Conservation (phyloP, 2,329 filamentous ascomycete genomes). For the Fusarium nelsonii region DNA sequence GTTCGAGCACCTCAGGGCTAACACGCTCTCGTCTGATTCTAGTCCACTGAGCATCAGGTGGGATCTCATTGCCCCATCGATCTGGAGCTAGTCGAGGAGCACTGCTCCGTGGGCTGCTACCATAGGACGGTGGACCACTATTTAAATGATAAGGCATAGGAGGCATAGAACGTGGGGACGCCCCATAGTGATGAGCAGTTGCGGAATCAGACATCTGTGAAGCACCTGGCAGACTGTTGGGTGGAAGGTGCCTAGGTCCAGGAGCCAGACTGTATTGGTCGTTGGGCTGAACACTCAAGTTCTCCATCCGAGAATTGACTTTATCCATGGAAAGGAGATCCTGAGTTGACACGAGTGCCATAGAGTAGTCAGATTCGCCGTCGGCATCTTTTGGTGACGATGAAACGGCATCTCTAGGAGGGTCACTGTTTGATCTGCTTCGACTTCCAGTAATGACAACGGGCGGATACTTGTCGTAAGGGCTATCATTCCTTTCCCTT, state of each 20-base stretch:
- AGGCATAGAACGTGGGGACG: constrained; percentile 58
- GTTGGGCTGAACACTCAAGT: constrained; percentile 55
- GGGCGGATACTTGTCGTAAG: constrained; percentile 59
- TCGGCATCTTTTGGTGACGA: constrained; percentile 56
- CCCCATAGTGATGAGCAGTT: constrained; percentile 48
- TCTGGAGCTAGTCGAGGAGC: constrained; percentile 65
- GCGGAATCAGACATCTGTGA: constrained; percentile 53
- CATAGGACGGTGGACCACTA: constrained; percentile 52
- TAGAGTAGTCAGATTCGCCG: constrained; percentile 52
- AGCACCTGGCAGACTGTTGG: constrained; percentile 46
- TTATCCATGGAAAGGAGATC: constrained; percentile 65
- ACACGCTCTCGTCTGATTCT: constrained; percentile 67
- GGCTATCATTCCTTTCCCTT: constrained; percentile 53
- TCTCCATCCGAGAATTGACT: constrained; percentile 57
- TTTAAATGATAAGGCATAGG: constrained; percentile 48
- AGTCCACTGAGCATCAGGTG: constrained; percentile 70
- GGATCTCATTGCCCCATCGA: constrained; percentile 67
- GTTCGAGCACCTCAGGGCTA: constrained; percentile 68
- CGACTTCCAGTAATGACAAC: constrained; percentile 55
- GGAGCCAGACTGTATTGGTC: constrained; percentile 55
- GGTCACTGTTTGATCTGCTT: constrained; percentile 51
- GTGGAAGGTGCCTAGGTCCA: constrained; percentile 52
- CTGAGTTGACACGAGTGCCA: constrained; percentile 66
- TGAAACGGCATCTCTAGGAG: constrained; percentile 49
- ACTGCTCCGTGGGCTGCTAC: constrained; percentile 49